Base-by-base conservation (phyloP, 371 early-diverging fungal genomes). In the Mucor piriformis region DNA sequence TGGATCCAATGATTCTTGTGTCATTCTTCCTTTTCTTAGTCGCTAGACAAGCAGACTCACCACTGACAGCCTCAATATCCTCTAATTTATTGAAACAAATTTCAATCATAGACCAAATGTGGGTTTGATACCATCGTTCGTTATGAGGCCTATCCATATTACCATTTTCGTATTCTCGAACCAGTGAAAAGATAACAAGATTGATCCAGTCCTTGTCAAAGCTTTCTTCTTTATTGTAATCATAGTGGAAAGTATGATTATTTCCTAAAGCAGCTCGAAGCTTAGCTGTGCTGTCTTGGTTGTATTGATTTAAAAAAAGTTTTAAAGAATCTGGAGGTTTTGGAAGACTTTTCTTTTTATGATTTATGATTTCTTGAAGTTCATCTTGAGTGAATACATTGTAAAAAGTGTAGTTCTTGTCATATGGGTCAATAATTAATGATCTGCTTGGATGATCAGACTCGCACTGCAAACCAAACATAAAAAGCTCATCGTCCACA, bases 21-120 rank as follows among this genome's bases (percentile, higher is more conserved):
- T 37, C 37, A 37, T 37, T 37, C 37, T 37, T 37, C n/a, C n/a
- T 37, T 37, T 37, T 37, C 12, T 37, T 37, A 37, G 7, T 37
- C 37, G 13, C 37, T 16, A 40, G 18, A 40, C 40, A 16, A 16
- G 40, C 43, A 54, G 48, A 37, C 24, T 56, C 57, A 16, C 57
- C 48, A 11, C 8, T 3, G 10, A 47, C 48, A 46, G 57, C 57
- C 13, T 37, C 57, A 8, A 56, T 37, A 12, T 48, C 27, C 16
- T 56, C 15, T 0, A 56, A 8, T 20, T 20, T 33, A 48, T 48
- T 48, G n/a, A 56, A 56, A 16, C 33, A 27, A 16, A 27, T 4
- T 24, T 64, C 59, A 12, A 54, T 58, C 64, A 64, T 64, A 43
- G 43, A 42, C 64, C 64, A 64, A 20, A 54, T 58, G 29, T 64